These are phyloP conservation scores for Mycena rebaudengoi DNA, from an alignment of 768 basidiomycete genomes.

Conservation along the genomic window DNA sequence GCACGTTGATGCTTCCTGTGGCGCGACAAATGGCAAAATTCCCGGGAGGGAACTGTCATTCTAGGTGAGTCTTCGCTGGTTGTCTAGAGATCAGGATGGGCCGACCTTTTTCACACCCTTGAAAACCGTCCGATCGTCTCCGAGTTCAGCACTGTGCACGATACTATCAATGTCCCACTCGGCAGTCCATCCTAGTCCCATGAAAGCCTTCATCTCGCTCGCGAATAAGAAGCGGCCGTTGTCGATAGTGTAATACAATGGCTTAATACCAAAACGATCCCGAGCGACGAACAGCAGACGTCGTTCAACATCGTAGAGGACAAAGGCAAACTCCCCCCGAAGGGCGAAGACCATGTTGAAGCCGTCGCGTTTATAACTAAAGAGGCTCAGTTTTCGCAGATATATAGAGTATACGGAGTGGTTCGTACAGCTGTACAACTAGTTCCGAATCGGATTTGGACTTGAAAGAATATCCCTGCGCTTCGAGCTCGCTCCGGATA, in stretches of 20 bases:
- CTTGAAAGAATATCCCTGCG: constrained; percentile 22
- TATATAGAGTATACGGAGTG: background rate
- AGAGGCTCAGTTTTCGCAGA: too few species aligned
- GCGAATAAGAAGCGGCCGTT: constrained; percentile 20
- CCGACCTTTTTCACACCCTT: constrained; percentile 19
- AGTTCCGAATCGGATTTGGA: constrained; percentile 30
- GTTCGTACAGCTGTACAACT: constrained; percentile 24
- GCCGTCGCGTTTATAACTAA: constrained; percentile 13
- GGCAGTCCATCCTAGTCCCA: constrained; percentile 24
- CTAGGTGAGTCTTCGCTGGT: background rate
- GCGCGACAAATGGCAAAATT: constrained; percentile 6
- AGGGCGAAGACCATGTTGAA: constrained; percentile 22
- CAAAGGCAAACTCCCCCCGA: constrained; percentile 31
- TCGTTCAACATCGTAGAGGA: constrained; percentile 26
- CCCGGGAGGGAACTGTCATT: constrained; percentile 13
- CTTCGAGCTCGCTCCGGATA: constrained; percentile 20
- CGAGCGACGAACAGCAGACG: constrained; percentile 24
- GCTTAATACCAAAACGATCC: constrained; percentile 31
- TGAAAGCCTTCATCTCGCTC: constrained; percentile 30
- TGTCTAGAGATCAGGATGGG: background rate
- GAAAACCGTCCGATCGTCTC: constrained; percentile 21
- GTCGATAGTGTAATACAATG: constrained; percentile 27
- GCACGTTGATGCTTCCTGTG: constrained; percentile 11
- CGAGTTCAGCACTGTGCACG: constrained; percentile 12
- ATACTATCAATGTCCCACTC: constrained; percentile 29